These are phyloP conservation scores for Phytophthora sp. DNA, from an alignment of 352 stramenopile genomes.

Conservation along the genomic window DNA sequence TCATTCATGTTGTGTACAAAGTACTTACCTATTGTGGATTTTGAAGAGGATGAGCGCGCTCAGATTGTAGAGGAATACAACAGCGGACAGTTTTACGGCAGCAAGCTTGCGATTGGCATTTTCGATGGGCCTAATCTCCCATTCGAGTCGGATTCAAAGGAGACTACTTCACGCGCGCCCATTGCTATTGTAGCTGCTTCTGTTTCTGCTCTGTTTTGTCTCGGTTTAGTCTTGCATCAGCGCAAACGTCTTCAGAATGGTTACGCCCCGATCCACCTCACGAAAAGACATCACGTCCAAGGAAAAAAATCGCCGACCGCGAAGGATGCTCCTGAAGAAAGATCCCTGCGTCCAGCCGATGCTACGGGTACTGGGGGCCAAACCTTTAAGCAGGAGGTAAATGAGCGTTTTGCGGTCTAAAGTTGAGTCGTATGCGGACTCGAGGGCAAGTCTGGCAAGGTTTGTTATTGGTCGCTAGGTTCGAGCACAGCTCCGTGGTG, in stretches of 20 bases:
- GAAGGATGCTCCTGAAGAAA: conserved; percentile 33
- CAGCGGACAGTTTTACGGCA: conserved; percentile 65
- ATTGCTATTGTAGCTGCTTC: conserved; percentile 53
- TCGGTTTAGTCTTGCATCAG: conserved; percentile 65
- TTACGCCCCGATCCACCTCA: conserved; percentile 59
- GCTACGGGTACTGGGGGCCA: conserved; percentile 44
- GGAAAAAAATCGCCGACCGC: conserved; percentile 33
- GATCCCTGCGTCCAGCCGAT: conserved; percentile 39
- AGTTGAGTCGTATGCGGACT: background rate
- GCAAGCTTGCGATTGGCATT: conserved; percentile 66
- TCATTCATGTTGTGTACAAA: too few species aligned
- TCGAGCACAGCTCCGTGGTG: conserved; percentile 4
- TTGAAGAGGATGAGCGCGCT: conserved; percentile 52
- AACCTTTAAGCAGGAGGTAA: conserved; percentile 61
- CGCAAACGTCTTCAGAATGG: conserved; percentile 64
- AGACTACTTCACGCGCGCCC: conserved; percentile 37
- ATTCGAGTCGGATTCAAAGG: conserved; percentile 41
- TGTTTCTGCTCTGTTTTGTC: conserved; percentile 44
- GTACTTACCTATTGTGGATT: background rate
- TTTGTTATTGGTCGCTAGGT: background rate
- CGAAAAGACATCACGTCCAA: conserved; percentile 51
- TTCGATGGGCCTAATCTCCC: conserved; percentile 55
- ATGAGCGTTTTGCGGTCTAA: conserved; percentile 75
- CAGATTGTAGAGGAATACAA: conserved; percentile 68
- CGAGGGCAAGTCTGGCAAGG: background rate